Base-by-base conservation (phyloP, 116 monocot species). In the Dioscorea cayenensis region DNA sequence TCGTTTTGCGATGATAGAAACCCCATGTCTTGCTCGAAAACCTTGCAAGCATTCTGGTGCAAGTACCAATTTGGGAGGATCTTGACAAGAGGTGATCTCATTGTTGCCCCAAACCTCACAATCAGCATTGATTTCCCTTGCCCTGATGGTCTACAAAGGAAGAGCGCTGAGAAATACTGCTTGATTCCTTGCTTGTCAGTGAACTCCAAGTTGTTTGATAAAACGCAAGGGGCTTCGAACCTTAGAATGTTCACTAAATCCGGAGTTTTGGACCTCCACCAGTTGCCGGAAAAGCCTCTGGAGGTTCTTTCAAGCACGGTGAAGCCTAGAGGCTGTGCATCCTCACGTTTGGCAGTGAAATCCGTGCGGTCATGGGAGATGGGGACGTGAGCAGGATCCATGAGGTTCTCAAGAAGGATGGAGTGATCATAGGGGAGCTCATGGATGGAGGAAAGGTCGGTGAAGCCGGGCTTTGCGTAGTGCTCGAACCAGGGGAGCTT, bases 341-440 rank as follows among this genome's bases (percentile, higher is more conserved):
- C 82, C 77, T 94, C 90, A 0, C 94, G 51, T 70, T 88, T 94
- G 20, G 94, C 80, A 10, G 78, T 77, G 67, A 73, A 94, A 78
- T 90, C 90, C 18, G 85, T 88, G 25, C 94, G 88, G 80, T 94
- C 88, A 61, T 94, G 94, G 60, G 94, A 90, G 77, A 94, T 88
- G 49, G 94, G 90, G 74, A 94, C 87, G 51, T 94, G 94, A 25
- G 94, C 94, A 0, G 94, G 94, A 52, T 94, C 94, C 90, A 90
- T 94, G 72, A 90, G 82, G 79, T 94, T 90, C 72, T 94, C 94
- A 6, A 94, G 83, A 27, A 90, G 82, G 55, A 94, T 84, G 19
- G 94, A 90, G 80, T 94, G 88, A 66, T 90, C 90, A 51, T 94
- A 94, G 35, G 94, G 94, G 59, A 94, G 84, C 71, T 88, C 90